Evolutionary conservation across 73 alveolate genomes (phyloP).

Genomic region (Breviolum minutum): DNA sequence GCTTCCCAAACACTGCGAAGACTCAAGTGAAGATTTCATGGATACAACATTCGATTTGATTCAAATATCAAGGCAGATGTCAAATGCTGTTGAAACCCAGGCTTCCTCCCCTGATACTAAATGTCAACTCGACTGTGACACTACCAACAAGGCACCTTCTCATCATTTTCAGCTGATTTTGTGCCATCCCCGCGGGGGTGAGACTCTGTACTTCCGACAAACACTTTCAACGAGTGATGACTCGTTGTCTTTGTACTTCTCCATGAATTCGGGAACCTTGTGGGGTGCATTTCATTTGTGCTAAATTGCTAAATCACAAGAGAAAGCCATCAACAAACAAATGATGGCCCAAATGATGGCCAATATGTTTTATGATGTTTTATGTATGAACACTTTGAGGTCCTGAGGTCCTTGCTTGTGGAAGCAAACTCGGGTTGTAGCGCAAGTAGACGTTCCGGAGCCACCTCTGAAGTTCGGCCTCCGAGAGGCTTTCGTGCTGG

Average conservation of each 20-base stretch:
- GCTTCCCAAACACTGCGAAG: no score
- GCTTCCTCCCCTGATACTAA: no score
- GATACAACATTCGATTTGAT: no score
- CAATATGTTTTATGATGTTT: neutral
- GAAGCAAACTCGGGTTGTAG: slow-evolving; percentile 68
- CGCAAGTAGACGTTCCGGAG: slow-evolving; percentile 38
- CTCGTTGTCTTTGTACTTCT: slow-evolving; percentile 61
- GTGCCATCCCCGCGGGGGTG: slow-evolving; percentile 71
- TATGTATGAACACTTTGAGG: no score
- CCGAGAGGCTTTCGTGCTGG: neutral
- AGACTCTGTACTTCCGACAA: slow-evolving; percentile 52
- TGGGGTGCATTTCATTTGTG: neutral
- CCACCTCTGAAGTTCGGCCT: slow-evolving; percentile 25
- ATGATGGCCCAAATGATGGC: neutral
- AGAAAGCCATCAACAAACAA: neutral
- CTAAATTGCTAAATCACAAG: neutral
- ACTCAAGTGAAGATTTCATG: no score
- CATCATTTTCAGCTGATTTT: neutral
- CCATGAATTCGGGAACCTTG: slow-evolving; percentile 64
- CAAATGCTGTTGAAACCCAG: no score
- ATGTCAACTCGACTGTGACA: no score
- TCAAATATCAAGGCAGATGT: no score
- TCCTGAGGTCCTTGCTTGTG: neutral
- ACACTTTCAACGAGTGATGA: slow-evolving; percentile 71
- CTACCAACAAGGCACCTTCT: no score